Evolutionary conservation across 805 yeast genomes (phyloP), one percentile per base, ranked within the genome.

Genomic region (Metschnikowia gelsemii): DNA sequence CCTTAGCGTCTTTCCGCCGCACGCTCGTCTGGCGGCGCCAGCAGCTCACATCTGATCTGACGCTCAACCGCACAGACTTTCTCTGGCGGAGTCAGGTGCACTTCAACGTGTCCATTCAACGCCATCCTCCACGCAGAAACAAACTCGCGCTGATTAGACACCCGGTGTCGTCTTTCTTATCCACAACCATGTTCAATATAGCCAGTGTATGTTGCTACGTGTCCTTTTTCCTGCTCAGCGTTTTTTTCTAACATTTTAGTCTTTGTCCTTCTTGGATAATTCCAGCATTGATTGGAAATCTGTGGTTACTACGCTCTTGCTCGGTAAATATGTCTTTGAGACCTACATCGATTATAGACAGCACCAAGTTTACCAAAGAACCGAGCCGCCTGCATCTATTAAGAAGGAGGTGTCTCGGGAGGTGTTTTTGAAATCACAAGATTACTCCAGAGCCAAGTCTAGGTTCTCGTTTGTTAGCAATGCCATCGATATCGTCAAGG

Each of bases 281-380:
- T 82, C 93, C 3, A 72, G 73, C 12, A 76, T 87, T 55, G 76
- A 88, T 47, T 93, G 96, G 96, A 88, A 87, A 58, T 55, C 73
- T 9, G 68, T 90, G 32, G 78, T 91, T 34, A 61, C 85, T 32
- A 86, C 89, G 1, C 80, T 88, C 56, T 75, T 95, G 3, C 69
- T 83, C 12, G 86, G 85, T 23, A 85, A 88, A 58, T 88, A 76
- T 56, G 63, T 73, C 3, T 89, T 89, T 59, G 93, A 87, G 52
- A 73, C 84, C 3, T 83, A 82, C 58, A 68, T 93, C 39, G 76
- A 80, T 34, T 76, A 73, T 50, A 82, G 97, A 55, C 98, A 93
- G 62, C 85, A 84, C 59, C 73, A 71, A 51, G 82, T 82, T 7
- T 72, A 85, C 50, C 64, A 74, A 38, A 66, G 72, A 44, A 70